These are phyloP conservation scores for Phyllosticta citribraziliensis DNA, from an alignment of 2,329 filamentous ascomycete species.

Conservation along the genomic window DNA sequence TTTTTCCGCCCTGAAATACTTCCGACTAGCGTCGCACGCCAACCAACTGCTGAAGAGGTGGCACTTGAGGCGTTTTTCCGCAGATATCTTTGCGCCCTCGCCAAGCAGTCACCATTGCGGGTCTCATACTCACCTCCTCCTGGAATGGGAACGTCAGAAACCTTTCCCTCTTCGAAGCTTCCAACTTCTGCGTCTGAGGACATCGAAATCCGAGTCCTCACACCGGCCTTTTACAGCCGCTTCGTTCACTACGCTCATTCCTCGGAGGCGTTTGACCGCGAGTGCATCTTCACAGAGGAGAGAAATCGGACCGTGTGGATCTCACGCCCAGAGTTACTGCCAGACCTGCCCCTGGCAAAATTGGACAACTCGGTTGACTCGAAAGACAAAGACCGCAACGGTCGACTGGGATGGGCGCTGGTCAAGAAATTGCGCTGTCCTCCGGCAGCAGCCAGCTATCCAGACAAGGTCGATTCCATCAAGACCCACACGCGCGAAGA, in stretches of 20 bases:
- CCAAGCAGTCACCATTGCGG: constrained; percentile 39
- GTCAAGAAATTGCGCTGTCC: constrained; percentile 31
- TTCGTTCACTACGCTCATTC: constrained; percentile 55
- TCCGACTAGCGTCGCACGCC: constrained; percentile 44
- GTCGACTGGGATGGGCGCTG: constrained; percentile 27
- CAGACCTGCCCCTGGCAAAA: constrained; percentile 29
- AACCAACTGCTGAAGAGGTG: constrained; percentile 42
- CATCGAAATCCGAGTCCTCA: constrained; percentile 50
- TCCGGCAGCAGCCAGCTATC: constrained; percentile 30
- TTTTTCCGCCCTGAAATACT: constrained; percentile 57
- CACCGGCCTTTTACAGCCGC: constrained; percentile 57
- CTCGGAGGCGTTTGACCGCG: constrained; percentile 51
- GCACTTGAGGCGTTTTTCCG: constrained; percentile 31
- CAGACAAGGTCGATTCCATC: neutral
- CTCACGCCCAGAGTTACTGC: constrained; percentile 37
- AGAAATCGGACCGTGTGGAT: constrained; percentile 51
- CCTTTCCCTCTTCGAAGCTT: constrained; percentile 8
- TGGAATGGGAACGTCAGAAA: constrained; percentile 16
- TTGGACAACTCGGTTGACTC: neutral
- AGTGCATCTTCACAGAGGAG: constrained; percentile 40
- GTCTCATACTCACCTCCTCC: constrained; percentile 49
- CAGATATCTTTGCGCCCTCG: constrained; percentile 35
- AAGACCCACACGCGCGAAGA: constrained; percentile 20
- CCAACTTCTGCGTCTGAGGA: constrained; percentile 18
- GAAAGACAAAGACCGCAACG: constrained; percentile 1